A percentile compares a stretch with the other conserved stretches of the same genome.
These are phyloP conservation scores for Lunularia cruciata DNA, from an alignment of 225 moss, liverwort and hornwort species.

Conservation along the genomic window DNA sequence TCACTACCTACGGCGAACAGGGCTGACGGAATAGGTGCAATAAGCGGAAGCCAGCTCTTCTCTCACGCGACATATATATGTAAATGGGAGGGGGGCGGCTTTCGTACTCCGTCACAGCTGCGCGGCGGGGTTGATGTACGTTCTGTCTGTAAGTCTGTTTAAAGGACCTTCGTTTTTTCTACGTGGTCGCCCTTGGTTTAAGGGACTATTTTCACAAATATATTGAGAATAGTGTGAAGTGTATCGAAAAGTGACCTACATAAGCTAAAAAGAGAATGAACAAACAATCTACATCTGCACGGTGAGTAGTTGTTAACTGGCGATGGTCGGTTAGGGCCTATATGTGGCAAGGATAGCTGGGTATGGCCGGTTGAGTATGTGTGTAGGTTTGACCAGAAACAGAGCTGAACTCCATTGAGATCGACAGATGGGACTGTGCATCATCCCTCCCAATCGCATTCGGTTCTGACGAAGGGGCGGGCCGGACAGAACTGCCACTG, in stretches of 20 bases:
- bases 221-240: neutral
- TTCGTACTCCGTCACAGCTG: neutral
- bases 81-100: neutral
- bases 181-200: neutral
- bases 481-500: neutral
- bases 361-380: neutral
- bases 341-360: neutral
- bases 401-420: neutral
- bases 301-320: neutral
- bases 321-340: neutral
- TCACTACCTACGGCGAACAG: neutral
- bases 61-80: neutral
- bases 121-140: neutral
- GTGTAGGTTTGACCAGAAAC: neutral
- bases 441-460: neutral
- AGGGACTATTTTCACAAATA: neutral
- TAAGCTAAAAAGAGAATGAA: neutral
- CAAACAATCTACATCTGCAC: neutral
- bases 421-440: no score
- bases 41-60: neutral
- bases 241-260: neutral
- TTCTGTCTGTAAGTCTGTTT: no score
- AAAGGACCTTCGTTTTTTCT: no score
- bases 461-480: conserved; percentile 8
- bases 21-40: neutral